Conservation (phyloP, 164 flowering plant genomes). For the Houttuynia cordata region DNA sequence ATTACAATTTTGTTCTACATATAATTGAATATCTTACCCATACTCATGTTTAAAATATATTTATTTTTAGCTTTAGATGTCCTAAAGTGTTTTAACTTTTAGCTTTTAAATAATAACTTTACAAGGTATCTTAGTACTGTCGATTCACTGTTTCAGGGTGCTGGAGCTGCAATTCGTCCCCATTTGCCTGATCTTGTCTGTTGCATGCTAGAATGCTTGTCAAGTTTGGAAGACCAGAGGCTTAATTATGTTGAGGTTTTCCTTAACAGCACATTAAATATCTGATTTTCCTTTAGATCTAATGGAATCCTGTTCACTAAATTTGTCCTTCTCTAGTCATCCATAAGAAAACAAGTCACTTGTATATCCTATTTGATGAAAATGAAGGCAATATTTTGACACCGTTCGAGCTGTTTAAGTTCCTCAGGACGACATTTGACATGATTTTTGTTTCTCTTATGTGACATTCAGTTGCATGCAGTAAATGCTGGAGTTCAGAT, state of each 20-base stretch:
- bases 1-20: too few relatives aligned
- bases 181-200: constrained; percentile 82
- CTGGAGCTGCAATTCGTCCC: constrained; percentile 83
- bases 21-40: too few relatives aligned
- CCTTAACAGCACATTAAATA: constrained; percentile 1
- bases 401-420: neutral
- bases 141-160: constrained; percentile 45
- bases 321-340: neutral
- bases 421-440: neutral
- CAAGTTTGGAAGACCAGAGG: constrained; percentile 97
- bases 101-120: too few relatives aligned
- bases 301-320: neutral
- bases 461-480: constrained; percentile 61
- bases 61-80: too few relatives aligned
- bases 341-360: too few relatives aligned
- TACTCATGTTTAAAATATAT: too few relatives aligned
- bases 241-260: constrained; percentile 92
- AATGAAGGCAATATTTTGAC: neutral
- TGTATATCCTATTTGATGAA: neutral
- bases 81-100: too few relatives aligned
- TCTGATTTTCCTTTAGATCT: neutral
- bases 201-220: constrained; percentile 98
- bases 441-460: neutral
- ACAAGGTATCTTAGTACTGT: too few relatives aligned
- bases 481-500: constrained; percentile 70